Evolutionary conservation across 1,284 basidiomycete species (phyloP).

Genomic region (Porogramme epimiltina): DNA sequence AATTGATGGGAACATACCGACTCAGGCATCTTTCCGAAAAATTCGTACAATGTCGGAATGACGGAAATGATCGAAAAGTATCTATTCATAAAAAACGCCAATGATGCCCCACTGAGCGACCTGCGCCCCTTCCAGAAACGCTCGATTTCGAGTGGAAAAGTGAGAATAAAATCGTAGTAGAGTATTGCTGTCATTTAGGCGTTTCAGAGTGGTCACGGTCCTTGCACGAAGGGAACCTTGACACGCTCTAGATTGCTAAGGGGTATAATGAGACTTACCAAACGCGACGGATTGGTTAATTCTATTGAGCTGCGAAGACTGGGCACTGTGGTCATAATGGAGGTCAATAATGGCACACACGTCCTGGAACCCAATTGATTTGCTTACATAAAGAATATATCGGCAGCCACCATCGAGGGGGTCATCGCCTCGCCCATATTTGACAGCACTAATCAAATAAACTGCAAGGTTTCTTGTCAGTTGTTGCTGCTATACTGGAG

Average conservation of each 20-base stretch:
- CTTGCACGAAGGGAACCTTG: too few relatives aligned
- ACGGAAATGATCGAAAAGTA: slow-evolving; percentile 5
- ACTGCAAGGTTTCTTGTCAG: too few relatives aligned
- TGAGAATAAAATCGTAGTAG: slow-evolving; percentile 24
- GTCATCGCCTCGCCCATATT: too few relatives aligned
- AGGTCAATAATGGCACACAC: too few relatives aligned
- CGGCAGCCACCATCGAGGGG: too few relatives aligned
- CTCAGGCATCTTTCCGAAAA: slow-evolving; percentile 9
- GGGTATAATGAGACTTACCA: slow-evolving; percentile 1
- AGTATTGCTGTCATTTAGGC: slow-evolving; percentile 5
- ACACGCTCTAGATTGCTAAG: too few relatives aligned
- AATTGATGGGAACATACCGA: neutral
- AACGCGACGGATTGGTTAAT: slow-evolving; percentile 4
- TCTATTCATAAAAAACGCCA: slow-evolving; percentile 14
- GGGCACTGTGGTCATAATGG: neutral
- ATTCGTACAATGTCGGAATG: slow-evolving; percentile 8
- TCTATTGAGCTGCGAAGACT: slow-evolving; percentile 13
- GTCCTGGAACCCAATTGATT: too few relatives aligned
- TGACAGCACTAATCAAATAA: too few relatives aligned
- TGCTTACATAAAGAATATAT: neutral
- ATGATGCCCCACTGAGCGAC: neutral
- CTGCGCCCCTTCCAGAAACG: slow-evolving; percentile 6
- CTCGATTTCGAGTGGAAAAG: slow-evolving; percentile 30
- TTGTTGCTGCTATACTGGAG: too few relatives aligned
- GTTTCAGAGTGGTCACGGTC: too few relatives aligned